These are phyloP conservation scores for Penicillium sp. DNA, from an alignment of 2,329 filamentous ascomycete species.

Conservation along the genomic window DNA sequence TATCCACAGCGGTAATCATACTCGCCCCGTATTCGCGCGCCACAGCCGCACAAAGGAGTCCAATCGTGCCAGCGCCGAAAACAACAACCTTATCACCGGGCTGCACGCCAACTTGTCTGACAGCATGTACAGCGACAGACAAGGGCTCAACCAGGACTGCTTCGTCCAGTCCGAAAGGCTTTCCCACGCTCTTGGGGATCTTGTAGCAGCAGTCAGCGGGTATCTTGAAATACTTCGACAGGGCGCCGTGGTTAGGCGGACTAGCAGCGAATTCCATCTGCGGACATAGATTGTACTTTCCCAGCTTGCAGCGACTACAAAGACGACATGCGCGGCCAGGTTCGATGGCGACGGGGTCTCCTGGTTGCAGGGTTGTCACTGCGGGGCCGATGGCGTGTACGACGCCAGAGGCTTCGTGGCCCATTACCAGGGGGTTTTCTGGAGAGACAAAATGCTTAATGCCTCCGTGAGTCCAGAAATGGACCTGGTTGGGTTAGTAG, in stretches of 20 bases:
- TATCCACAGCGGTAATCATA: constrained; percentile 57
- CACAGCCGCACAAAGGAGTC: constrained; percentile 60
- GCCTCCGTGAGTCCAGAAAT: constrained; percentile 41
- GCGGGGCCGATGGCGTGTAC: constrained; percentile 27
- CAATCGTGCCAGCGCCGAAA: constrained; percentile 61
- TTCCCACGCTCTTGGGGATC: constrained; percentile 24
- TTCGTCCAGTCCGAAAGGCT: constrained; percentile 13
- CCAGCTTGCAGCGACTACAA: constrained; percentile 37
- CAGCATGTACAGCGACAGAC: constrained; percentile 45
- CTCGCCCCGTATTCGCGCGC: constrained; percentile 58
- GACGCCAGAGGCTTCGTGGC: constrained; percentile 36
- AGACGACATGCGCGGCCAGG: constrained; percentile 36
- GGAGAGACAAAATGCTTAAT: constrained; percentile 30
- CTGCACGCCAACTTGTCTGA: constrained; percentile 38
- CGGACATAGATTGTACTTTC: constrained; percentile 42
- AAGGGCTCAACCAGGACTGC: constrained; percentile 48
- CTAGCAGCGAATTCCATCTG: constrained; percentile 41
- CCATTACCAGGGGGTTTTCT: constrained; percentile 28
- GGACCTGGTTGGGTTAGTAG: constrained; percentile 24
- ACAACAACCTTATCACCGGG: constrained; percentile 49
- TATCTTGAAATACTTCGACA: constrained; percentile 39
- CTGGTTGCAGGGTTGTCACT: constrained; percentile 25
- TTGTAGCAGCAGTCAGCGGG: constrained; percentile 42
- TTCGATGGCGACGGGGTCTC: constrained; percentile 38
- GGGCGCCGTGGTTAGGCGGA: constrained; percentile 38